Evolutionary conservation across 106 monocot genomes (phyloP), one percentile per base, ranked within the genome.

Genomic region (Phalaenopsis equestris): DNA sequence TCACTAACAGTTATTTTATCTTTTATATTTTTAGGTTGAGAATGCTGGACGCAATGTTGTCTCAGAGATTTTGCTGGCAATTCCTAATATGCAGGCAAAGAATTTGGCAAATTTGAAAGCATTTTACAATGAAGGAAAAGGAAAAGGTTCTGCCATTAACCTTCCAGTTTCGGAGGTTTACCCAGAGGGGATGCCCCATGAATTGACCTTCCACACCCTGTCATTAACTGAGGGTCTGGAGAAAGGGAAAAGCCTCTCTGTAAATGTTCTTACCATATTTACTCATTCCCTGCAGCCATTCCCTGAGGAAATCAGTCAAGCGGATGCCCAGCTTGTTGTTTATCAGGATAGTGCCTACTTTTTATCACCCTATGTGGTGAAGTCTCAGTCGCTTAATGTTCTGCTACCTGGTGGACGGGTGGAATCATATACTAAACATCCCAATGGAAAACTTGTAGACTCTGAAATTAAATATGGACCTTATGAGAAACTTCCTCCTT

Each of bases 301-400:
- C 80, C 98, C 98, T 36, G 92, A 91, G 72, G 91, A 99, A 87
- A 99, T 99, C 67, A 87, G 89, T 79, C 98, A 98, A 82, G 87
- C 89, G 77, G 94, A 98, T 83, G 38, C 36, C n/a, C 98, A 99
- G 57, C 92, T 99, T 70, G 89, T 94, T 64, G 78, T 99, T 41
- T 99, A 91, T 79, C 86, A 90, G 56, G 98, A 99, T 70, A 94
- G 84, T 87, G 89, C 94, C 15, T 91, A 99, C 52, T 94, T 75
- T 83, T 73, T 90, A n/a, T 94, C 98, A 23, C 94, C 94, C 24
- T 94, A 99, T 86, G 36, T 39, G 21, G 92, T 99, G 83, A 94
- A 93, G 81, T 19, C 75, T 43, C 98, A 99, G 84, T 83, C 94
- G 57, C 90, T 99, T 83, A 76, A 70, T 41, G 80, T 99, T 75